phyloP scores from a whole-genome alignment of 768 basidiomycete genomes.

The Butyriboletus loyo region DNA sequence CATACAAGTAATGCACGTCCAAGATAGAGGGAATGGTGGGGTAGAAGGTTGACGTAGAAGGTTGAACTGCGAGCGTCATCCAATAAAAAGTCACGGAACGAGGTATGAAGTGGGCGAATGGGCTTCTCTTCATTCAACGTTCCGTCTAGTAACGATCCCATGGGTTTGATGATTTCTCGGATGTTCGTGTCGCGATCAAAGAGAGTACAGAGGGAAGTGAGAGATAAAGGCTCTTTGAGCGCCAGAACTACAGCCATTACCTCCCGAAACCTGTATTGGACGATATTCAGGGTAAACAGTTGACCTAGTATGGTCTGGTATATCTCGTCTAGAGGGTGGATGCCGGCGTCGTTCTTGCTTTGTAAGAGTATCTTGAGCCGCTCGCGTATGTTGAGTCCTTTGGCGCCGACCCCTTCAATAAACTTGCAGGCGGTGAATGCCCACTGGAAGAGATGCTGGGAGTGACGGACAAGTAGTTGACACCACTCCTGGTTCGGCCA shows the following conservation, averaged over 20 bases:
- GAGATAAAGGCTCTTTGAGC: constrained; percentile 20
- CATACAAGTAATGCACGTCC: constrained; percentile 26
- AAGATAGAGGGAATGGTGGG: constrained; percentile 17
- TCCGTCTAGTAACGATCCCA: constrained; percentile 26
- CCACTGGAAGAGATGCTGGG: constrained; percentile 35
- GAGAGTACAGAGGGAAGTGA: constrained; percentile 11
- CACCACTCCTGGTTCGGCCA: constrained; percentile 24
- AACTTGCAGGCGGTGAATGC: constrained; percentile 30
- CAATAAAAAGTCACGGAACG: constrained; percentile 34
- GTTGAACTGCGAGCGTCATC: constrained; percentile 19
- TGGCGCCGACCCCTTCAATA: constrained; percentile 20
- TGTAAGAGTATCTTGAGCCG: constrained; percentile 13
- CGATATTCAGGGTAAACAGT: constrained; percentile 7
- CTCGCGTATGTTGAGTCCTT: constrained; percentile 11
- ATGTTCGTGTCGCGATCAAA: constrained; percentile 8
- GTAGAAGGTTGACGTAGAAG: constrained; percentile 19
- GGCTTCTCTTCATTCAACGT: constrained; percentile 11
- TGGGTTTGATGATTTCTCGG: constrained; percentile 14
- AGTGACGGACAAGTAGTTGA: constrained; percentile 18
- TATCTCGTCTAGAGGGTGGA: constrained; percentile 18
- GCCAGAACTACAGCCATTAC: constrained; percentile 19
- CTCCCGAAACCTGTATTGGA: constrained; percentile 15
- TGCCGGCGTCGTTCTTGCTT: background rate
- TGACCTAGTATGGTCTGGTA: constrained; percentile 19
- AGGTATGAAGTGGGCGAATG: constrained; percentile 33